A percentile compares a stretch with the other conserved stretches of the same genome.
These are phyloP conservation scores for Malus asiatica DNA, from an alignment of 306 rosid genomes.

Conservation along the genomic window DNA sequence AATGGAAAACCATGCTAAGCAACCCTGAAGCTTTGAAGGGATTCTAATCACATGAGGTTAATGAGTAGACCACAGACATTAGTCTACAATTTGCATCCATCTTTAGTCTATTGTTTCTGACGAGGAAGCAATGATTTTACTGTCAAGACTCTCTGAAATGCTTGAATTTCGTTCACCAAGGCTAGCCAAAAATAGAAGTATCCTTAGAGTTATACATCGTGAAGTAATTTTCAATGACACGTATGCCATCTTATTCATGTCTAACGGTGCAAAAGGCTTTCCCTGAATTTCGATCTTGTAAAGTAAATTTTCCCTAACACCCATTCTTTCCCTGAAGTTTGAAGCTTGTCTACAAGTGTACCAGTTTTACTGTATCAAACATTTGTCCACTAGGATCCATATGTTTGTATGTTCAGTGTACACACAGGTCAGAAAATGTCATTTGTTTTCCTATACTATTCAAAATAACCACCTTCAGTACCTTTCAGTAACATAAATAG, in stretches of 20 bases:
- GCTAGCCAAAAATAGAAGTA: not conserved
- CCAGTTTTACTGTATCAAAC: not conserved
- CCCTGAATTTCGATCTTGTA: not conserved
- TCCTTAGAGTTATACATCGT: not conserved
- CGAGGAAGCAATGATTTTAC: not conserved
- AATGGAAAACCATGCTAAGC: not conserved
- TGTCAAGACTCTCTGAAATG: not conserved
- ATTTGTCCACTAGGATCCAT: not conserved
- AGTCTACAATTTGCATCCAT: not conserved
- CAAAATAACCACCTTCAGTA: not conserved
- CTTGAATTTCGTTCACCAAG: not conserved
- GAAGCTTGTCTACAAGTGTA: not conserved
- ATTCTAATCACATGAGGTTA: not conserved
- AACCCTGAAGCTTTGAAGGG: not conserved
- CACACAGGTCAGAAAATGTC: not conserved
- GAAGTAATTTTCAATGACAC: not conserved
- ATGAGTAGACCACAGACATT: not conserved
- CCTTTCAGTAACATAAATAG: not conserved
- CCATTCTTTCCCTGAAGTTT: not conserved
- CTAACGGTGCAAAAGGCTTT: not conserved
- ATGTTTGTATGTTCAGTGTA: not conserved
- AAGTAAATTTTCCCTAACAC: not conserved
- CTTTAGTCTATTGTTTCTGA: not conserved
- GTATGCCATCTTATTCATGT: not conserved
- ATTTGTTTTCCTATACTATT: not conserved